Percentiles rank a stretch among this genome's conserved stretches.
Conservation (phyloP, 352 stramenopile species). For the Elongisporangium undulatum region DNA sequence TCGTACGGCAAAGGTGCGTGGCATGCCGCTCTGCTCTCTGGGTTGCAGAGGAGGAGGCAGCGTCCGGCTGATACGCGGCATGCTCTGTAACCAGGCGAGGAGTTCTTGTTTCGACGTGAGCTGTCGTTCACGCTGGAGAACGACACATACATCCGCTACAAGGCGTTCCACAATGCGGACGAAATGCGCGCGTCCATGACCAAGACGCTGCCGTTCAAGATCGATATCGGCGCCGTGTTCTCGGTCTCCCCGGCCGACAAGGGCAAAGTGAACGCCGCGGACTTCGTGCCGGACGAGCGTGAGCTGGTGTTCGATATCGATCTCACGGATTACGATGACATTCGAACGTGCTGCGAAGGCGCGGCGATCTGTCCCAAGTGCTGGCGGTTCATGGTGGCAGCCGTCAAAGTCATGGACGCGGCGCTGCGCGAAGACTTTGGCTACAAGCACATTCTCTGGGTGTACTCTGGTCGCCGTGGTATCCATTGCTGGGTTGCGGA, state of each 20-base stretch:
- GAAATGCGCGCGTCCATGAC: slow-evolving; percentile 85
- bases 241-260: slow-evolving; percentile 82
- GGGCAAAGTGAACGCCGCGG: slow-evolving; percentile 73
- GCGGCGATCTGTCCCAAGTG: slow-evolving; percentile 92
- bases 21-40: neutral
- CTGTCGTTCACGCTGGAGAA: slow-evolving; percentile 98
- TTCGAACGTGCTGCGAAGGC: slow-evolving; percentile 94
- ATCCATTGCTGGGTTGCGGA: slow-evolving; percentile 99
- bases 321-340: slow-evolving; percentile 99
- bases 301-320: slow-evolving; percentile 99
- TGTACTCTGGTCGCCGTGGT: slow-evolving; percentile 98
- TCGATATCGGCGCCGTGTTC: slow-evolving; percentile 99
- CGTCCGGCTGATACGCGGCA: neutral
- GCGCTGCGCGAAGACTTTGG: slow-evolving; percentile 96
- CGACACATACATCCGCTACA: slow-evolving; percentile 99
- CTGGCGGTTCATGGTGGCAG: slow-evolving; percentile 98
- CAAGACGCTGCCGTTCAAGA: slow-evolving; percentile 97
- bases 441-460: slow-evolving; percentile 97
- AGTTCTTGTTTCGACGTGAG: slow-evolving; percentile 90
- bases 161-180: slow-evolving; percentile 87
- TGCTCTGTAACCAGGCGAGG: slow-evolving; percentile 33
- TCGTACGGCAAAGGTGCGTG: slow-evolving; percentile 69
- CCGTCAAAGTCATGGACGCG: slow-evolving; percentile 93
- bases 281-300: slow-evolving; percentile 92
- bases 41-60: neutral